A percentile compares a stretch with the other conserved stretches of the same genome.
phyloP scores from a whole-genome alignment of 2,329 filamentous ascomycete species.

The Pseudopyricularia javanii region DNA sequence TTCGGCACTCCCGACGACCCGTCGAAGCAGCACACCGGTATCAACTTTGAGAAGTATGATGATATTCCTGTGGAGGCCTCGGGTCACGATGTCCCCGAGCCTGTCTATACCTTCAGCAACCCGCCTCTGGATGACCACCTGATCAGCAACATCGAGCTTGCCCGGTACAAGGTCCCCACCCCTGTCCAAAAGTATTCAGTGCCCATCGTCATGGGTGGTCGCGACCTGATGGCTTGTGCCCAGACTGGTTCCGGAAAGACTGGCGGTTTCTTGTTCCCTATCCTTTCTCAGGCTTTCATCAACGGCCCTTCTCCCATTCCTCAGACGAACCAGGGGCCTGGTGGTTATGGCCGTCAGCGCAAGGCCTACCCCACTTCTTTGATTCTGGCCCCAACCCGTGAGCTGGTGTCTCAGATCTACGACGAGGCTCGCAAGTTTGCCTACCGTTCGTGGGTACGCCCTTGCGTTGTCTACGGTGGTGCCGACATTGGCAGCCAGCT shows the following conservation, averaged over 20 bases:
- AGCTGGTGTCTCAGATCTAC: slow-evolving; percentile 97
- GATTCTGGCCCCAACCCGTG: slow-evolving; percentile 92
- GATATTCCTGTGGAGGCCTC: slow-evolving; percentile 98
- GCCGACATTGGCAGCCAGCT: slow-evolving; percentile 97
- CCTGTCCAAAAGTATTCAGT: slow-evolving; percentile 99
- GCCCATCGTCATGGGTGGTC: slow-evolving; percentile 93
- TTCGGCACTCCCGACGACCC: slow-evolving; percentile 88
- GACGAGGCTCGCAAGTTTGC: slow-evolving; percentile 97
- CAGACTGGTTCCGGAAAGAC: slow-evolving; percentile 99
- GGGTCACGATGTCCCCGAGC: slow-evolving; percentile 83
- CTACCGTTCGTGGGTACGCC: slow-evolving; percentile 97
- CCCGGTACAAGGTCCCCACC: slow-evolving; percentile 89
- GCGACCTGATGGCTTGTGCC: slow-evolving; percentile 98
- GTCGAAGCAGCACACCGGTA: slow-evolving; percentile 90
- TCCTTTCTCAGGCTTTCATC: slow-evolving; percentile 92
- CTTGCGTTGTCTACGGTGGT: slow-evolving; percentile 97
- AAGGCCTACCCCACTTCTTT: slow-evolving; percentile 96
- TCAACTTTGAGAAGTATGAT: slow-evolving; percentile 99
- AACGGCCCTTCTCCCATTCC: slow-evolving; percentile 68
- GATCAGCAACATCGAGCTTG: slow-evolving; percentile 82
- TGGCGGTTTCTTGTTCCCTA: slow-evolving; percentile 98
- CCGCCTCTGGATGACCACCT: slow-evolving; percentile 93
- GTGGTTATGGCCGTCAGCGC: slow-evolving; percentile 80
- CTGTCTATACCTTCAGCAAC: slow-evolving; percentile 81
- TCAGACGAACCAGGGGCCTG: slow-evolving; percentile 41